Base-by-base conservation (phyloP, 805 yeast genomes). In the Candida adriatica region DNA sequence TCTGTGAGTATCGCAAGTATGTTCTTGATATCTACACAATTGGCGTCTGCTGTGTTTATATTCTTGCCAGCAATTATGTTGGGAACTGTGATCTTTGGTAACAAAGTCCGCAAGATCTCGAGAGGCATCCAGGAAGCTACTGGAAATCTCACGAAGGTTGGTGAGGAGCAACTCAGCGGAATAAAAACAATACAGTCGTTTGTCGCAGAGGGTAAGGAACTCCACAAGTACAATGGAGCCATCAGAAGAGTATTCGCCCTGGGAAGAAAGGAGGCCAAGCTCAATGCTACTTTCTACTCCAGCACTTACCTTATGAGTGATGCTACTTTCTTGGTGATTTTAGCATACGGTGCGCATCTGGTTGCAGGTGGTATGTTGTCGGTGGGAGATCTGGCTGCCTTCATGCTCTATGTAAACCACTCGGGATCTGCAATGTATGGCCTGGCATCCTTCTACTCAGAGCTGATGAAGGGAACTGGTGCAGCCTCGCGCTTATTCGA, bases 391-490 rank as follows among this genome's bases (percentile, higher is more conserved):
- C 66, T 90, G 29, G 85, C 96, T 8, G 86, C 95, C 16, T 90
- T 86, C 56, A 79, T 90, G 79, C 75, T 90, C 75, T 90, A 92
- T 58, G 87, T 96, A 1, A 86, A 86, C n/a, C 92, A 84, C 55
- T 81, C 96, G 1, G 96, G 96, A 1, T 69, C 82, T 20, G 81
- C 96, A 5, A 83, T 90, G 31, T 83, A 82, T 54, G 95, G 96
- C 0, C 55, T 90, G n/a, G 90, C 96, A 0, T 81, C 83, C 41
- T 90, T 92, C 53, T 92, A 88, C 52, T 79, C 95, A 1, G 98
- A 92, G 55, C 62, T 92, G 37, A 92, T 92, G 98, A 92, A 92
- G 62, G 97, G 96, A 33, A 83, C 86, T 7, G 98, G 98, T 34
- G 97, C 97, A 1, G 94, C 97, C 0, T 78, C 90, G 33, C 68